phyloP scores from a whole-genome alignment of 805 yeast species.

The Wickerhamomyces xylosicus region DNA sequence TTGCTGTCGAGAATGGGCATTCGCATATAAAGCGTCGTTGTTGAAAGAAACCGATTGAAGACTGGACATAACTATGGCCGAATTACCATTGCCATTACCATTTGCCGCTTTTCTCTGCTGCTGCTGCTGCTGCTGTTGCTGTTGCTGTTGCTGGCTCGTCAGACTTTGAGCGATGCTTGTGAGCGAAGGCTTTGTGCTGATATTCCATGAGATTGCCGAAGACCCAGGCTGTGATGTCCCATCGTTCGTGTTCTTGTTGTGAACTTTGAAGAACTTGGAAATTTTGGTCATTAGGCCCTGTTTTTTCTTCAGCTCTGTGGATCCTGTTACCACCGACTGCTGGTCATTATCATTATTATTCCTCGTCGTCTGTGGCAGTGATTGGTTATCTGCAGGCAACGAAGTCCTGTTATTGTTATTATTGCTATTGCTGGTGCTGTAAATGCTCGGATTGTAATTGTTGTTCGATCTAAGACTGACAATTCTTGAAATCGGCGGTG shows the following conservation, averaged over 20 bases:
- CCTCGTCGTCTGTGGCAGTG: not conserved
- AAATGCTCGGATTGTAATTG: conserved; percentile 1
- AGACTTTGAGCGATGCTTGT: too few species aligned
- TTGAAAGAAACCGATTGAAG: not conserved
- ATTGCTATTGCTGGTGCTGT: not conserved
- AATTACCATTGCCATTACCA: too few species aligned
- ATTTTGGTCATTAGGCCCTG: conserved; percentile 22
- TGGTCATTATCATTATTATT: not conserved
- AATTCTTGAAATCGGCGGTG: conserved; percentile 20
- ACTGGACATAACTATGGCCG: not conserved
- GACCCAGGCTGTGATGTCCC: not conserved
- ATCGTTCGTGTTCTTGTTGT: conserved; percentile 3
- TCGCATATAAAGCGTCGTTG: not conserved
- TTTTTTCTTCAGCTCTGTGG: conserved; percentile 19
- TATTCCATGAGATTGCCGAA: not conserved
- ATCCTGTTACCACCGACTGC: not conserved
- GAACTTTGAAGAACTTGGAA: conserved; percentile 23
- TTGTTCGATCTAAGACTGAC: conserved; percentile 19
- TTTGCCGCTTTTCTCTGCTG: too few species aligned
- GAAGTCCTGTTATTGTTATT: not conserved
- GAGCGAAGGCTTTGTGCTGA: too few species aligned
- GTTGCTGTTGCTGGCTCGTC: too few species aligned
- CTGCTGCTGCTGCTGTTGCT: too few species aligned
- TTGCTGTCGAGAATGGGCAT: not conserved
- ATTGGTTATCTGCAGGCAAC: not conserved